These are phyloP conservation scores for Hypocrella siamensis DNA, from an alignment of 2,329 filamentous ascomycete genomes.

Conservation along the genomic window DNA sequence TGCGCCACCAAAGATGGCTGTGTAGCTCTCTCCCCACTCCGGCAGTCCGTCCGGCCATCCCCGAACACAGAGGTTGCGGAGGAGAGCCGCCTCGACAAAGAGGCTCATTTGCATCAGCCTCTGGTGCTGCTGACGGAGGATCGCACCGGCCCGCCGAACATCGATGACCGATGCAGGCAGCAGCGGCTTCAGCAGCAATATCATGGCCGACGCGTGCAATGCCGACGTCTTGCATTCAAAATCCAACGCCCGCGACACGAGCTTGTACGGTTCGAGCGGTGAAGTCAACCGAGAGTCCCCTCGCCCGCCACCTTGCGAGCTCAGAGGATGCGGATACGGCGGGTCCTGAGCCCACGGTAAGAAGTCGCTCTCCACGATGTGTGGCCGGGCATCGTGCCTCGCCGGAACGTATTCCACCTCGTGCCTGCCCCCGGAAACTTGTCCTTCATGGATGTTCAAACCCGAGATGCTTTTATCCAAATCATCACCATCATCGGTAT, in stretches of 20 bases:
- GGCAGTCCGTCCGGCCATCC: conserved; percentile 37
- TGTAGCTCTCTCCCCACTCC: conserved; percentile 38
- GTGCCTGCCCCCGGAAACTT: too few relatives aligned
- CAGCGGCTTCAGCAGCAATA: conserved; percentile 42
- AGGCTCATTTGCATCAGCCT: conserved; percentile 43
- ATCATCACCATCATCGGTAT: conserved; percentile 6
- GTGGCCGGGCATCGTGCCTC: conserved; percentile 18
- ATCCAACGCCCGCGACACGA: conserved; percentile 35
- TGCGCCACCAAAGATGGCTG: conserved; percentile 34
- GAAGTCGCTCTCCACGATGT: conserved; percentile 41
- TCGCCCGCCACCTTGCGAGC: conserved; percentile 4
- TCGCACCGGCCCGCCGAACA: conserved; percentile 34
- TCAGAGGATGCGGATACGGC: conserved; percentile 32
- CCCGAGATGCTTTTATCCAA: too few relatives aligned
- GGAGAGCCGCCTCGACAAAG: conserved; percentile 42
- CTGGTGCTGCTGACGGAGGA: conserved; percentile 43
- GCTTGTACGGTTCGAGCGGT: conserved; percentile 38
- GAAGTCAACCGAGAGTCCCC: conserved; percentile 5
- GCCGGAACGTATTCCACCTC: too few relatives aligned
- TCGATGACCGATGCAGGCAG: conserved; percentile 40
- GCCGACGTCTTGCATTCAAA: conserved; percentile 42
- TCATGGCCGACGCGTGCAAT: conserved; percentile 43
- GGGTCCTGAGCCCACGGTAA: conserved; percentile 43
- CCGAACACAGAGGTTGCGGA: conserved; percentile 44
- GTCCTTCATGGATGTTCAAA: too few relatives aligned